Evolutionary conservation across 257 asterid species (phyloP).

Genomic region (Jacaranda copaia): DNA sequence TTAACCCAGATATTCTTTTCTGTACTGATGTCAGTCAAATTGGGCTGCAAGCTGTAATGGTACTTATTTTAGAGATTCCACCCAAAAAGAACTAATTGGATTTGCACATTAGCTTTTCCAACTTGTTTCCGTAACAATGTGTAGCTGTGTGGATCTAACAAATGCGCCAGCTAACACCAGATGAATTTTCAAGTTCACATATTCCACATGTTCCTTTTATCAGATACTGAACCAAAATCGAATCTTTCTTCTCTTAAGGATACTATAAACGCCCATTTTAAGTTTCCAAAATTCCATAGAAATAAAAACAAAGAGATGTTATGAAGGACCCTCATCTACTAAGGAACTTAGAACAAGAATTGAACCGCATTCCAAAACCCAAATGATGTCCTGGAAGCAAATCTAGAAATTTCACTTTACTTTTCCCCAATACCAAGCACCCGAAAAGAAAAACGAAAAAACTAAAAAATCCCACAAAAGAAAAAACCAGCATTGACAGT

Average conservation of each 20-base stretch:
- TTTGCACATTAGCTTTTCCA: neutral
- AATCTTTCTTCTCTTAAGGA: neutral
- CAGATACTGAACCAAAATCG: neutral
- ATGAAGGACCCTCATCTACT: neutral
- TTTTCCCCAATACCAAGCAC: neutral
- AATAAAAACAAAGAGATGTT: neutral
- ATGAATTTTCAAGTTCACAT: neutral
- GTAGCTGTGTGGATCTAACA: neutral
- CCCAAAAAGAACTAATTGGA: neutral
- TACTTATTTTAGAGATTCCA: constrained; percentile 2
- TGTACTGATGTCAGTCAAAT: neutral
- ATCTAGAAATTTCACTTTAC: neutral
- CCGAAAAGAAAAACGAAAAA: neutral
- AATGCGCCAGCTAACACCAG: neutral
- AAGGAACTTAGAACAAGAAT: neutral
- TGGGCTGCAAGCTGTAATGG: neutral
- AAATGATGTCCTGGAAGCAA: neutral
- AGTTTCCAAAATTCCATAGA: neutral
- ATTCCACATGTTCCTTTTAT: too few relatives aligned
- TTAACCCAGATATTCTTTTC: neutral
- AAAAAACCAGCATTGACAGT: neutral
- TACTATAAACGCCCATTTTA: neutral
- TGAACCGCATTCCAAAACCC: neutral
- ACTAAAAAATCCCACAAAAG: neutral
- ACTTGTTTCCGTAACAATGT: neutral